Percentiles rank a stretch among this genome's conserved stretches.
Evolutionary conservation across 2,329 filamentous ascomycete species (phyloP).

Genomic region (Drechslerella coelobrocha): DNA sequence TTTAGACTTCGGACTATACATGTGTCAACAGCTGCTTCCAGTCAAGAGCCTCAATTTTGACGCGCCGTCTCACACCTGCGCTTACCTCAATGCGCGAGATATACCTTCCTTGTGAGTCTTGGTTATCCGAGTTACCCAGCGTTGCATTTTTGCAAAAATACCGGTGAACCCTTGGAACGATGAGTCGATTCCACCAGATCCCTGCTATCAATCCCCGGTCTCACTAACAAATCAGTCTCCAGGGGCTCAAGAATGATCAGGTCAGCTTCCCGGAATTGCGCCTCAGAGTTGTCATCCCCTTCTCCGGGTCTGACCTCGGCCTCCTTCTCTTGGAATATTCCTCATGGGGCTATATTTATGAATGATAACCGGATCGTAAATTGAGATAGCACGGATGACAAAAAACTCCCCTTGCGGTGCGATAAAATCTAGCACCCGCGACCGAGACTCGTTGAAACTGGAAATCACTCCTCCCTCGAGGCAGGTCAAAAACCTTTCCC

Average conservation of each 20-base stretch:
- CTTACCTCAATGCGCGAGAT: slow-evolving; percentile 38
- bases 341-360: slow-evolving; percentile 47
- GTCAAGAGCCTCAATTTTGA: slow-evolving; percentile 8
- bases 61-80: slow-evolving; percentile 19
- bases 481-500: slow-evolving; percentile 34
- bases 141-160: slow-evolving; percentile 34
- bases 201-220: slow-evolving; percentile 21
- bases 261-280: slow-evolving; percentile 49
- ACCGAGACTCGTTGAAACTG: slow-evolving; percentile 24
- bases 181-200: slow-evolving; percentile 46
- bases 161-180: slow-evolving; percentile 40
- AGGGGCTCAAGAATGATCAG: slow-evolving; percentile 30
- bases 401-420: slow-evolving; percentile 18
- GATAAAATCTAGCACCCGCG: slow-evolving; percentile 37
- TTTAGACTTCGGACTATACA: neutral
- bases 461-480: slow-evolving; percentile 32
- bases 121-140: slow-evolving; percentile 37
- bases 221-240: slow-evolving; percentile 33
- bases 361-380: slow-evolving; percentile 38
- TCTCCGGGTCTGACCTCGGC: slow-evolving; percentile 15
- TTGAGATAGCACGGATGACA: slow-evolving; percentile 30
- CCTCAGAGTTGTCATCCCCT: slow-evolving; percentile 41
- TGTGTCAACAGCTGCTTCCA: slow-evolving; percentile 2
- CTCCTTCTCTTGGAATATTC: slow-evolving; percentile 25
- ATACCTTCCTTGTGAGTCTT: slow-evolving; percentile 45